Percentiles rank a stretch among this genome's conserved stretches.
phyloP scores from a whole-genome alignment of 805 yeast genomes.

The Zygoascus ofunaensis region DNA sequence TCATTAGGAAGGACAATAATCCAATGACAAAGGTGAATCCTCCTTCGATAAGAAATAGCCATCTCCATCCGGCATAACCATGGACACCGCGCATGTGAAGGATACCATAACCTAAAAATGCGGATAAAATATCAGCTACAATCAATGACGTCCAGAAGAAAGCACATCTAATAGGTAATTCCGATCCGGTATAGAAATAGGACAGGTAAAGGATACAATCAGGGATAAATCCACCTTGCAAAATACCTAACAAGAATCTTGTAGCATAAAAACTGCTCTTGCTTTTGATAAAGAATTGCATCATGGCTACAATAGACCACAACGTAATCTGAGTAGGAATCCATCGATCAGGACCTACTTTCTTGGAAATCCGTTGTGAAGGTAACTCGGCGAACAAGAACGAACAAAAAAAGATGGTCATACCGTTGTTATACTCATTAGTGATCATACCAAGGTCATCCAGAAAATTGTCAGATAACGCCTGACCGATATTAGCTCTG shows the following conservation, averaged over 20 bases:
- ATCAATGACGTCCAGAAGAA: constrained; percentile 53
- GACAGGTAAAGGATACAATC: constrained; percentile 56
- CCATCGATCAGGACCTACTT: constrained; percentile 56
- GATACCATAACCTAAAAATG: constrained; percentile 47
- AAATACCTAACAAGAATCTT: constrained; percentile 41
- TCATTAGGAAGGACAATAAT: constrained; percentile 34
- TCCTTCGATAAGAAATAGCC: constrained; percentile 61
- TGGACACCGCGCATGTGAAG: constrained; percentile 38
- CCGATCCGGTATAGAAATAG: constrained; percentile 53
- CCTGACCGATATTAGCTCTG: constrained; percentile 49
- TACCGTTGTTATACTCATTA: constrained; percentile 50
- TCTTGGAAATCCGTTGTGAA: constrained; percentile 55
- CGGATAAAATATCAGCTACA: constrained; percentile 36
- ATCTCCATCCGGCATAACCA: constrained; percentile 47
- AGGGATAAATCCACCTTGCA: constrained; percentile 67
- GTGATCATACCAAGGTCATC: constrained; percentile 45
- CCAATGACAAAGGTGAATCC: constrained; percentile 47
- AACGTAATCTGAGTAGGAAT: constrained; percentile 49
- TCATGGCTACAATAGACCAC: constrained; percentile 53
- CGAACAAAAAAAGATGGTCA: constrained; percentile 44
- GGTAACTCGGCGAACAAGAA: constrained; percentile 58
- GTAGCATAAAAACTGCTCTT: constrained; percentile 38
- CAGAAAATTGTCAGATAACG: constrained; percentile 48
- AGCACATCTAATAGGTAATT: constrained; percentile 49
- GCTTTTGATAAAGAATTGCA: constrained; percentile 39